These are phyloP conservation scores for Falciphora oryzae DNA, from an alignment of 2,329 filamentous ascomycete genomes.

Conservation along the genomic window DNA sequence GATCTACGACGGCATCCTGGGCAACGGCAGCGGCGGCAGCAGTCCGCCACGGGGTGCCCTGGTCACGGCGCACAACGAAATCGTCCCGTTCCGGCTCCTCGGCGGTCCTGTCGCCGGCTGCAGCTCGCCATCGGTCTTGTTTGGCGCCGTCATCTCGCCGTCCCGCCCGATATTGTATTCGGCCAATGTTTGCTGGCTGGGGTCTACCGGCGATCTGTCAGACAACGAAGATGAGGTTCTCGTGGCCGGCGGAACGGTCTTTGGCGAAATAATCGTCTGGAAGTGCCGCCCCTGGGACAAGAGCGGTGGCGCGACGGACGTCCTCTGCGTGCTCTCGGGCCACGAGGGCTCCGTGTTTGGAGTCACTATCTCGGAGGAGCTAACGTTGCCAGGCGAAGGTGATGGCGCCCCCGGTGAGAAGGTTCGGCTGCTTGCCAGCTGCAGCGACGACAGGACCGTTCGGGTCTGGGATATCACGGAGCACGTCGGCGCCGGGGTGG, in stretches of 20 bases:
- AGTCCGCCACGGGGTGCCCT: constrained; percentile 44
- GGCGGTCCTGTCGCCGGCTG: constrained; percentile 17
- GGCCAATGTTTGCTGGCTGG: constrained; percentile 64
- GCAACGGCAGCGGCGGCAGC: constrained; percentile 18
- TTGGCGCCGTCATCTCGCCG: constrained; percentile 49
- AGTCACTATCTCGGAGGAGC: constrained; percentile 64
- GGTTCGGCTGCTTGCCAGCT: constrained; percentile 72
- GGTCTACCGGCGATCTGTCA: constrained; percentile 15
- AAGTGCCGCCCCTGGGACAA: background rate
- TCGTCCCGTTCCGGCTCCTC: constrained; percentile 47
- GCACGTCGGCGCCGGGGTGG: constrained; percentile 21
- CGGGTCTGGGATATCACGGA: constrained; percentile 79
- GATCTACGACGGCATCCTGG: constrained; percentile 62
- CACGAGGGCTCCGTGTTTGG: constrained; percentile 96
- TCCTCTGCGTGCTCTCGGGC: constrained; percentile 51
- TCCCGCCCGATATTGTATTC: constrained; percentile 85
- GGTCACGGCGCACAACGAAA: constrained; percentile 83
- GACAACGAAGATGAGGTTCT: constrained; percentile 47
- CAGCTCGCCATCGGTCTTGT: constrained; percentile 23
- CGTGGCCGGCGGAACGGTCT: constrained; percentile 84
- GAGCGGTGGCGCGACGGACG: constrained; percentile 26
- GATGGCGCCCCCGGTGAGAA: constrained; percentile 9
- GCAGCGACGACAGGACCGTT: constrained; percentile 90
- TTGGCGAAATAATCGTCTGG: constrained; percentile 92
- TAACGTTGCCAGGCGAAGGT: constrained; percentile 26